Evolutionary conservation across 495 filamentous ascomycete genomes (phyloP).

Genomic region (Penicillium macrosclerotiorum): DNA sequence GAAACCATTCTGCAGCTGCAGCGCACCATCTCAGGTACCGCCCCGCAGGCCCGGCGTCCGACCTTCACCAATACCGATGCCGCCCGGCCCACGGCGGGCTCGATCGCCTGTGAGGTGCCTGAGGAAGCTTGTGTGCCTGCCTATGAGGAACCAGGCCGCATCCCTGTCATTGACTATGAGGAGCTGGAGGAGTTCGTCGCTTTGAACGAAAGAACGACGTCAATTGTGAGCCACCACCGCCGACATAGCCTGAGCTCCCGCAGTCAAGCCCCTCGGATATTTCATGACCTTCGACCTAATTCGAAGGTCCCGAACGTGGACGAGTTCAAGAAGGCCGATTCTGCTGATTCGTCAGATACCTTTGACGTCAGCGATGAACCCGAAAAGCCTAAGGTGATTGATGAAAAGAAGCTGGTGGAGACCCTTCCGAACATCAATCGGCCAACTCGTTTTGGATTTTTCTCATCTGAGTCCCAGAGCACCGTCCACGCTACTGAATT

Average conservation of each 20-base stretch:
- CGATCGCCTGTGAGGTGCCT: conserved; percentile 48
- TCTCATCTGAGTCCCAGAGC: conserved; percentile 87
- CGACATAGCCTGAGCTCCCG: conserved; percentile 54
- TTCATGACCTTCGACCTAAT: conserved; percentile 59
- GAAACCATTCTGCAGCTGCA: conserved; percentile 67
- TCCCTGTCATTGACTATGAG: conserved; percentile 77
- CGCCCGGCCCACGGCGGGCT: conserved; percentile 43
- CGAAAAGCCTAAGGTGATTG: conserved; percentile 28
- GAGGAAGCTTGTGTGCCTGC: conserved; percentile 84
- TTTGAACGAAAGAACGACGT: conserved; percentile 45
- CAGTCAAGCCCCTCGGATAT: conserved; percentile 50
- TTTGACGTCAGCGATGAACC: conserved; percentile 3
- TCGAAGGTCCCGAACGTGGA: conserved; percentile 26
- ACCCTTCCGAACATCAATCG: conserved; percentile 48
- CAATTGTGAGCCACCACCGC: conserved; percentile 19
- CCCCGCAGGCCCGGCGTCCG: conserved; percentile 57
- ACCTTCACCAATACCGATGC: conserved; percentile 61
- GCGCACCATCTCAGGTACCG: conserved; percentile 68
- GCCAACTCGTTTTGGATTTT: conserved; percentile 86
- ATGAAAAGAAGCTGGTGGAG: conserved; percentile 34
- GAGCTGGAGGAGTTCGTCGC: conserved; percentile 83
- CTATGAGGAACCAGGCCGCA: conserved; percentile 53
- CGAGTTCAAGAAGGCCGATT: conserved; percentile 33
- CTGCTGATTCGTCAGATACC: conserved; percentile 16
- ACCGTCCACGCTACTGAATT: conserved; percentile 88